Conservation (phyloP, 768 basidiomycete genomes). For the Trametes cinnabarina region DNA sequence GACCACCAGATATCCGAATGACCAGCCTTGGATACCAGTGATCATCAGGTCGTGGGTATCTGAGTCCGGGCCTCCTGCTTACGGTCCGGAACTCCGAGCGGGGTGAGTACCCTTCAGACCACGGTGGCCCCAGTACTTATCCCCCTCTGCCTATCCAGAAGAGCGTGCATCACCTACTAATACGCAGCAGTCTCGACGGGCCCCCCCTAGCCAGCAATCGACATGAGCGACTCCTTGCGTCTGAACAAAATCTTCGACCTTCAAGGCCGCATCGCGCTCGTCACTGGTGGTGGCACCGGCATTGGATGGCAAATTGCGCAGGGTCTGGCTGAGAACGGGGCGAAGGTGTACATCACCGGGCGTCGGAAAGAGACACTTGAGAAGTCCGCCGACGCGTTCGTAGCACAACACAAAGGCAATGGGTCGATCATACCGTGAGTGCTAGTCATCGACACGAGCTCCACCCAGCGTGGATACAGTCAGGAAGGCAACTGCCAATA, state of each 20-base stretch:
- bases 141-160: no score
- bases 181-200: not conserved
- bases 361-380: slow-evolving; percentile 65
- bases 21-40: no score
- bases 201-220: not conserved
- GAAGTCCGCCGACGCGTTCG: slow-evolving; percentile 40
- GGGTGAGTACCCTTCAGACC: not conserved
- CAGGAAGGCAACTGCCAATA: not conserved
- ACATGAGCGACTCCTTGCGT: slow-evolving; percentile 14
- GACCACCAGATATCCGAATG: no score
- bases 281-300: slow-evolving; percentile 50
- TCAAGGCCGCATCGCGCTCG: slow-evolving; percentile 51
- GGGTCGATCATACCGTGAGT: slow-evolving; percentile 62
- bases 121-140: not conserved
- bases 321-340: slow-evolving; percentile 74
- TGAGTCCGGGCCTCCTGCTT: not conserved
- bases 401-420: slow-evolving; percentile 41
- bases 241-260: slow-evolving; percentile 40
- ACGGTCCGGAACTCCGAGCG: slow-evolving; percentile 4
- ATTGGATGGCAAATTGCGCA: slow-evolving; percentile 66
- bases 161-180: not conserved
- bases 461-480: no score
- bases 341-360: slow-evolving; percentile 79
- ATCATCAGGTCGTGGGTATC: not conserved
- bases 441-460: no score